phyloP scores from a whole-genome alignment of 768 basidiomycete genomes.

The Mycena crocata region DNA sequence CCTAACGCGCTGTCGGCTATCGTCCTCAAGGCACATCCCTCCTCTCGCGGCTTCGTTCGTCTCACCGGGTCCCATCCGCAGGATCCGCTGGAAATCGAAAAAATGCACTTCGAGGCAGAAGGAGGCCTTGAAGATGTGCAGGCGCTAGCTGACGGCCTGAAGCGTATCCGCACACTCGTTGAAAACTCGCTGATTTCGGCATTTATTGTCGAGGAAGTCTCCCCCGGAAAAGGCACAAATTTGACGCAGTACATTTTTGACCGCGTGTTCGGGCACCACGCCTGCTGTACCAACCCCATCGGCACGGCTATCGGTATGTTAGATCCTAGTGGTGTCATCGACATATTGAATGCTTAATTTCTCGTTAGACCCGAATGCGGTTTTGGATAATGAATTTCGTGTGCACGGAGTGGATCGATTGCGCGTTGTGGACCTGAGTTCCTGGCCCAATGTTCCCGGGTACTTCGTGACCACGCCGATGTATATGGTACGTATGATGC shows the following conservation, averaged over 20 bases:
- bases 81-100: slow-evolving; percentile 43
- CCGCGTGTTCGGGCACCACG: slow-evolving; percentile 44
- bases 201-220: slow-evolving; percentile 36
- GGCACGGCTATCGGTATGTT: slow-evolving; percentile 39
- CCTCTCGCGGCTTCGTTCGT: slow-evolving; percentile 43
- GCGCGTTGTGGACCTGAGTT: slow-evolving; percentile 45
- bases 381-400: slow-evolving; percentile 44
- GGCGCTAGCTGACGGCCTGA: slow-evolving; percentile 41
- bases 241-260: slow-evolving; percentile 40
- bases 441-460: slow-evolving; percentile 45
- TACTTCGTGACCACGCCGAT: slow-evolving; percentile 46
- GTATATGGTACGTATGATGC: slow-evolving; percentile 47
- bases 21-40: slow-evolving; percentile 43
- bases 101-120: slow-evolving; percentile 42
- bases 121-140: slow-evolving; percentile 38
- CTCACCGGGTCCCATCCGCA: slow-evolving; percentile 46
- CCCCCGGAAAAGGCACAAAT: slow-evolving; percentile 38
- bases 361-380: slow-evolving; percentile 40
- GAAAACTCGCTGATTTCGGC: slow-evolving; percentile 23
- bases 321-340: too few relatives aligned
- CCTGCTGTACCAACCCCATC: slow-evolving; percentile 47
- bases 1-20: slow-evolving; percentile 40
- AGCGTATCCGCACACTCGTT: slow-evolving; percentile 37
- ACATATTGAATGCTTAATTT: not conserved
- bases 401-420: slow-evolving; percentile 43